phyloP scores from a whole-genome alignment of 768 basidiomycete genomes.

The Boletus vermiculosoides region DNA sequence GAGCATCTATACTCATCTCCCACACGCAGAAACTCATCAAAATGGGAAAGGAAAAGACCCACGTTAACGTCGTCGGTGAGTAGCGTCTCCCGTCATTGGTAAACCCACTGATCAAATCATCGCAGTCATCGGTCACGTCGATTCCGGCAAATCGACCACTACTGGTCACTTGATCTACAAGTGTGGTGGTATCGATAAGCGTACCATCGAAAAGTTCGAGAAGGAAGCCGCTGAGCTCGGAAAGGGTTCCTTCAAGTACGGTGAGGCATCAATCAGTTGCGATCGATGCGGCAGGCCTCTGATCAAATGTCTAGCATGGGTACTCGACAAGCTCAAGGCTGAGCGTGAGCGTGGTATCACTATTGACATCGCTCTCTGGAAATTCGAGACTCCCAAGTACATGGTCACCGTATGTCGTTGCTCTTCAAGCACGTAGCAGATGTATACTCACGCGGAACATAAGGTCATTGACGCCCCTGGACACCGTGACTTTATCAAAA shows the following conservation, averaged over 20 bases:
- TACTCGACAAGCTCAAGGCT: slow-evolving; percentile 99
- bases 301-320: slow-evolving; percentile 74
- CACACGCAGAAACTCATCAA: slow-evolving; percentile 50
- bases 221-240: slow-evolving; percentile 99
- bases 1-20: slow-evolving; percentile 13
- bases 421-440: neutral
- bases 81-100: slow-evolving; percentile 25
- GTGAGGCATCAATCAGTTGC: slow-evolving; percentile 45
- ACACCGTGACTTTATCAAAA: slow-evolving; percentile 99
- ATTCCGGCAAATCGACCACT: slow-evolving; percentile 99
- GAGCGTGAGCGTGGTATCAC: slow-evolving; percentile 99
- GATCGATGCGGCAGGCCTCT: slow-evolving; percentile 19
- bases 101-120: slow-evolving; percentile 30
- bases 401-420: slow-evolving; percentile 74
- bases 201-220: slow-evolving; percentile 99
- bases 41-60: slow-evolving; percentile 96
- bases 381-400: slow-evolving; percentile 99
- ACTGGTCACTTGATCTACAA: slow-evolving; percentile 99
- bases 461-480: slow-evolving; percentile 99
- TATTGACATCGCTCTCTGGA: slow-evolving; percentile 99
- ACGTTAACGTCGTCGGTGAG: slow-evolving; percentile 97
- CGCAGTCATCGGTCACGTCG: slow-evolving; percentile 96
- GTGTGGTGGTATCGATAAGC: slow-evolving; percentile 99
- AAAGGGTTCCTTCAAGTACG: slow-evolving; percentile 98
- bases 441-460: slow-evolving; percentile 5